Conservation (phyloP, 2,329 filamentous ascomycete genomes). For the Dactylellina drechsleri region DNA sequence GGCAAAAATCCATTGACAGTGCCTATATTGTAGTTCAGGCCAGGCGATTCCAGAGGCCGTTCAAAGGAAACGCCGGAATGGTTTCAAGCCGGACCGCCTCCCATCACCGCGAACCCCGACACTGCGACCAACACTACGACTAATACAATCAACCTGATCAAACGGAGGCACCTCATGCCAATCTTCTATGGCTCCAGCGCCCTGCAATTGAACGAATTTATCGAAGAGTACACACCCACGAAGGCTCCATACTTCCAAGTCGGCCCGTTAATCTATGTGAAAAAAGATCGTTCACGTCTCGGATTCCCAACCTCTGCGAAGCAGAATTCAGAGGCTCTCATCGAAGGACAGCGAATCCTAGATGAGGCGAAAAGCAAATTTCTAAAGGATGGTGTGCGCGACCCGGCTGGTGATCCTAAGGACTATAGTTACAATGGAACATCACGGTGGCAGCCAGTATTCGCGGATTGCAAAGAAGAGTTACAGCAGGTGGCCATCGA, state of each 20-base stretch:
- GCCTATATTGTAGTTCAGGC: too few species aligned
- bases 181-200: conserved; percentile 27
- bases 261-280: conserved; percentile 28
- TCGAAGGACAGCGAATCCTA: conserved; percentile 1
- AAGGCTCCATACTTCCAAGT: background rate
- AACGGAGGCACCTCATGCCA: background rate
- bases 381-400: background rate
- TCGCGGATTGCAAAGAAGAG: background rate
- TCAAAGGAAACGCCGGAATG: too few species aligned
- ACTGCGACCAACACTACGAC: too few species aligned
- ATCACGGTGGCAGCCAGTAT: background rate
- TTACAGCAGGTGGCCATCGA: conserved; percentile 13
- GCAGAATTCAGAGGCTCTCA: background rate
- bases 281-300: conserved; percentile 8
- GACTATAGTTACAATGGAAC: too few species aligned
- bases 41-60: too few species aligned
- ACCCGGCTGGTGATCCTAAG: background rate
- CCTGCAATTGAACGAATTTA: conserved; percentile 31
- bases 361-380: background rate
- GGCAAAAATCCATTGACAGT: too few species aligned
- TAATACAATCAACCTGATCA: background rate
- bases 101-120: too few species aligned
- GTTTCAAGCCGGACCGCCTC: too few species aligned
- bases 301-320: background rate
- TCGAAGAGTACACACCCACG: conserved; percentile 22